Percentiles rank a stretch among this genome's conserved stretches.
Conservation (phyloP, 2,329 filamentous ascomycete genomes). For the Penicillium sumatraense region DNA sequence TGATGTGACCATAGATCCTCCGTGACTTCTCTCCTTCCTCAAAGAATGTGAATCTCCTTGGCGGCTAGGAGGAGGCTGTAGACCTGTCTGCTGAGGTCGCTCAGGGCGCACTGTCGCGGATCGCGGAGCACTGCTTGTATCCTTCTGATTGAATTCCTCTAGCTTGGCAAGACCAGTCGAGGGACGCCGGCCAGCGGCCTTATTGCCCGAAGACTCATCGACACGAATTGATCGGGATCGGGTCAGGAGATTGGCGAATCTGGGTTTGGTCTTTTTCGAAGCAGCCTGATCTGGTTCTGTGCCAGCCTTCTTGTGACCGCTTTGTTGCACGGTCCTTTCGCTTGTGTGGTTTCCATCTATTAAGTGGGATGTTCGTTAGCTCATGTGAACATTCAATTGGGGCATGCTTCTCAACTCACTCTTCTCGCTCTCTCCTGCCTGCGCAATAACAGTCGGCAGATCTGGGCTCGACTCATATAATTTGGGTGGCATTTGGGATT, state of each 20-base stretch:
- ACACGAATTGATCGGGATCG: conserved; percentile 50
- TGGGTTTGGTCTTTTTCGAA: conserved; percentile 49
- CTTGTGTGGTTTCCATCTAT: conserved; percentile 26
- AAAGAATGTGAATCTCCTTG: conserved; percentile 41
- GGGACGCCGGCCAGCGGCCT: conserved; percentile 39
- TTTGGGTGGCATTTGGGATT: conserved; percentile 38
- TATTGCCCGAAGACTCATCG: conserved; percentile 45
- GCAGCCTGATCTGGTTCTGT: conserved; percentile 34
- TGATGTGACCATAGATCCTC: conserved; percentile 47
- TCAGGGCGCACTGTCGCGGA: conserved; percentile 71
- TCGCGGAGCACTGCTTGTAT: conserved; percentile 55
- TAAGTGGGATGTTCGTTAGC: conserved; percentile 11
- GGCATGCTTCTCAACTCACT: conserved; percentile 24
- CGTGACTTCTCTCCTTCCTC: conserved; percentile 38
- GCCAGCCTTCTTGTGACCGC: conserved; percentile 30
- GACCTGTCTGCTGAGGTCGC: conserved; percentile 69
- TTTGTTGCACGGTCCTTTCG: conserved; percentile 28
- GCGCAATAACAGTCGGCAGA: conserved; percentile 38
- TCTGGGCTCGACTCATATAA: conserved; percentile 49
- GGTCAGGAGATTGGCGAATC: conserved; percentile 50
- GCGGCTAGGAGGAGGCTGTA: conserved; percentile 70
- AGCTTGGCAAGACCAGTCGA: conserved; percentile 46
- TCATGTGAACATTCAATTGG: neutral
- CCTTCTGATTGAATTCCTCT: conserved; percentile 38
- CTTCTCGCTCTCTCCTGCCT: conserved; percentile 32